Evolutionary conservation across 495 filamentous ascomycete species (phyloP).

Genomic region (Talaromyces stipitatus): DNA sequence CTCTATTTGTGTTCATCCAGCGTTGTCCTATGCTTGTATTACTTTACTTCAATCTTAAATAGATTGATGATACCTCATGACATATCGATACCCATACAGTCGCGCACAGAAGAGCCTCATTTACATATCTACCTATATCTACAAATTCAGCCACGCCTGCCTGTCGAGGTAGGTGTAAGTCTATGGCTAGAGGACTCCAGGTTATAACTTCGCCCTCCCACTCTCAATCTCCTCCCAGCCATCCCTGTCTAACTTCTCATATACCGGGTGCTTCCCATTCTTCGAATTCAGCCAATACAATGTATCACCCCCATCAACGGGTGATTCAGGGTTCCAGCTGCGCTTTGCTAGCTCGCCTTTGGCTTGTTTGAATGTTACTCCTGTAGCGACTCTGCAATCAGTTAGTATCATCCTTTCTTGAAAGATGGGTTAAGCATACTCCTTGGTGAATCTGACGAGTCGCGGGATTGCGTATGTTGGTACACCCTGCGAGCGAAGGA

Average conservation of each 20-base stretch:
- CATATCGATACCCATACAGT: neutral
- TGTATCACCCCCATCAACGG: constrained; percentile 28
- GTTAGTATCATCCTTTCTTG: neutral
- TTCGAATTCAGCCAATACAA: constrained; percentile 38
- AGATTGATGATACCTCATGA: too few relatives aligned
- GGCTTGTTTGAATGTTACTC: constrained; percentile 46
- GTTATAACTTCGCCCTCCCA: constrained; percentile 39
- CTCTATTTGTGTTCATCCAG: neutral
- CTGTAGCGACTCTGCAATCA: constrained; percentile 33
- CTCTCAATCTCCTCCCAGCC: constrained; percentile 39
- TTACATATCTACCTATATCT: neutral
- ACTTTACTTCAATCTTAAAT: neutral
- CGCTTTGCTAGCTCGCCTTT: constrained; percentile 41
- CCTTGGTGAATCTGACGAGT: constrained; percentile 41
- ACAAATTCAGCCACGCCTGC: neutral
- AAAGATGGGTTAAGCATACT: constrained; percentile 21
- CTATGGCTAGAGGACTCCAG: neutral
- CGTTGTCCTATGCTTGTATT: neutral
- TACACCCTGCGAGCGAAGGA: constrained; percentile 41
- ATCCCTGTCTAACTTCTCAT: constrained; percentile 28
- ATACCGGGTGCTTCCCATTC: constrained; percentile 20
- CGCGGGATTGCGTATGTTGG: constrained; percentile 43
- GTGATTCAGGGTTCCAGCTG: constrained; percentile 32
- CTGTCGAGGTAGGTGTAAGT: too few relatives aligned
- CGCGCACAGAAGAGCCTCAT: neutral